Evolutionary conservation across 108 stramenopile genomes (phyloP).

Genomic region (Cyclotella cryptica): DNA sequence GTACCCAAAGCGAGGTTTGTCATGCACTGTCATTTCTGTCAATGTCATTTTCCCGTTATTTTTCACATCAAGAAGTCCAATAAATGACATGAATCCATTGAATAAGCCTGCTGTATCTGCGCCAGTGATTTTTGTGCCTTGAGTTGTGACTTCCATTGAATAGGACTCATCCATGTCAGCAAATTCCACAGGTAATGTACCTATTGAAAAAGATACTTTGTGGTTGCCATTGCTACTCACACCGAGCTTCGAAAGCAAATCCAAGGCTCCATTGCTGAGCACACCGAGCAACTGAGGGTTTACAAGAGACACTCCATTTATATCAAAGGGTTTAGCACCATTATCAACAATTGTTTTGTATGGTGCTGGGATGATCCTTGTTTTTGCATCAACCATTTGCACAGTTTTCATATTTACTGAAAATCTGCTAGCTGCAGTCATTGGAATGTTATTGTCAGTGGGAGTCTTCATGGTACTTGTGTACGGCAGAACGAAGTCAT

Average conservation of each 20-base stretch:
- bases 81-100: slow-evolving; percentile 24
- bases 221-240: background rate
- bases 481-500: slow-evolving; percentile 14
- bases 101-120: slow-evolving; percentile 14
- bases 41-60: slow-evolving; percentile 1
- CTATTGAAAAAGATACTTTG: background rate
- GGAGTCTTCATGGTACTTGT: slow-evolving; percentile 31
- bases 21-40: slow-evolving; percentile 49
- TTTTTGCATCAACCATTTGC: background rate
- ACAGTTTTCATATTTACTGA: background rate
- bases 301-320: background rate
- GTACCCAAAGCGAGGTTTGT: slow-evolving; percentile 66
- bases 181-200: background rate
- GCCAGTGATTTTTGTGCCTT: slow-evolving; percentile 18
- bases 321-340: slow-evolving; percentile 4
- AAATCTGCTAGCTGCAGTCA: slow-evolving; percentile 20
- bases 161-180: slow-evolving; percentile 1
- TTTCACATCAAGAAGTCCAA: slow-evolving; percentile 7
- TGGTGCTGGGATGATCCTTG: slow-evolving; percentile 21
- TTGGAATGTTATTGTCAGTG: slow-evolving; percentile 16
- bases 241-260: slow-evolving; percentile 2
- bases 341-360: slow-evolving; percentile 15
- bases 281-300: slow-evolving; percentile 9
- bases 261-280: background rate
- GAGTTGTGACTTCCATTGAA: slow-evolving; percentile 5